Conservation (phyloP, 768 basidiomycete species). For the Panaeolus papilionaceus region DNA sequence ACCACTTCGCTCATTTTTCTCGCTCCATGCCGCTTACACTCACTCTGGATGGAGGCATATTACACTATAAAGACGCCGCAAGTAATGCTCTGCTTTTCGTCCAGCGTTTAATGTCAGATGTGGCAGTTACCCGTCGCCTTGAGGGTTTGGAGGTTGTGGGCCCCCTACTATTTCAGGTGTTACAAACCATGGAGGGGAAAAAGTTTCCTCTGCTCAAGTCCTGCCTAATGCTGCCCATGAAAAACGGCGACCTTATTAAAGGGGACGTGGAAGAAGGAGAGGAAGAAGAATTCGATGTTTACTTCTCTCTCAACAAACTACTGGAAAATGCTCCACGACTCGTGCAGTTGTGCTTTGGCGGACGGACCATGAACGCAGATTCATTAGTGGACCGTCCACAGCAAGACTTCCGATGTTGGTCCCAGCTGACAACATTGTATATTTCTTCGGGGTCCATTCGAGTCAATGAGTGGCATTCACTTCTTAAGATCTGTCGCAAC, state of each 20-base stretch:
- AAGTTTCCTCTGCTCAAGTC: constrained; percentile 1
- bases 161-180: not conserved
- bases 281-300: not conserved
- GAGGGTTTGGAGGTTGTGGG: not conserved
- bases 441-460: not conserved
- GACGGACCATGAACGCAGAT: not conserved
- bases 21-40: not conserved
- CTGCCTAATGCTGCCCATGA: not conserved
- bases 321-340: not conserved
- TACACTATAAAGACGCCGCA: not conserved
- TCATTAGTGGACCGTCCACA: not conserved
- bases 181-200: not conserved
- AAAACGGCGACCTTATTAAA: no score
- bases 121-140: not conserved
- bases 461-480: not conserved
- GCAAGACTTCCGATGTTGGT: not conserved
- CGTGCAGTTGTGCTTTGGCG: not conserved
- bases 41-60: not conserved
- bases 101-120: not conserved
- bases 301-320: not conserved
- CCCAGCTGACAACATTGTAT: not conserved
- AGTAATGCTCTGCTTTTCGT: not conserved
- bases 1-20: not conserved
- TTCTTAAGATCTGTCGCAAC: not conserved
- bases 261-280: not conserved